Conservation (phyloP, 2,329 filamentous ascomycete species). For the Helotiales sp. region DNA sequence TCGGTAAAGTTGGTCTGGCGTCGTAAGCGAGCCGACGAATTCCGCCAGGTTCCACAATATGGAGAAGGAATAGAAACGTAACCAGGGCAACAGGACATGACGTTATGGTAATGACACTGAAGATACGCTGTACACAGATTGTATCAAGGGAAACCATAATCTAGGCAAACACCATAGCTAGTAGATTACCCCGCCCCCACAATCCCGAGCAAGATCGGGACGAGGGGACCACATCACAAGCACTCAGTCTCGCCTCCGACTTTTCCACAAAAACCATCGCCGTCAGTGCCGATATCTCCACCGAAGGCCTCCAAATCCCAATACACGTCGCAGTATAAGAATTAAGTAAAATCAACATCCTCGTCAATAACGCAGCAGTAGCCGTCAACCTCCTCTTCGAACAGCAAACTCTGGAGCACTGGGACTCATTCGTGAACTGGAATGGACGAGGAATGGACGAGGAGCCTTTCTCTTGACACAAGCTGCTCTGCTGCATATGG, state of each 20-base stretch:
- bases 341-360: conserved; percentile 49
- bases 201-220: not conserved
- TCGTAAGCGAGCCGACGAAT: not conserved
- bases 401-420: conserved; percentile 47
- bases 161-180: too few relatives aligned
- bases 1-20: not conserved
- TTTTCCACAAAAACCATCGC: conserved; percentile 45
- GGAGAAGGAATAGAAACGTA: not conserved
- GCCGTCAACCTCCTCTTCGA: conserved; percentile 47
- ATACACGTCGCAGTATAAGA: conserved; percentile 45
- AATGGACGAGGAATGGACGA: conserved; percentile 47
- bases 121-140: too few relatives aligned
- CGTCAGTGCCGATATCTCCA: conserved; percentile 51
- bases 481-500: conserved; percentile 47
- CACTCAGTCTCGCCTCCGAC: conserved; percentile 39
- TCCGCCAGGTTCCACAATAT: not conserved
- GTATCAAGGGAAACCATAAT: too few relatives aligned
- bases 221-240: conserved; percentile 31
- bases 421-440: conserved; percentile 49
- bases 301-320: conserved; percentile 45
- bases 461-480: conserved; percentile 51
- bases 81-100: too few relatives aligned
- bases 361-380: conserved; percentile 52
- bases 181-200: not conserved
- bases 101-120: not conserved